A percentile compares a stretch with the other conserved stretches of the same genome.
These are phyloP conservation scores for Sporormia fimetaria DNA, from an alignment of 495 filamentous ascomycete genomes.

Conservation along the genomic window DNA sequence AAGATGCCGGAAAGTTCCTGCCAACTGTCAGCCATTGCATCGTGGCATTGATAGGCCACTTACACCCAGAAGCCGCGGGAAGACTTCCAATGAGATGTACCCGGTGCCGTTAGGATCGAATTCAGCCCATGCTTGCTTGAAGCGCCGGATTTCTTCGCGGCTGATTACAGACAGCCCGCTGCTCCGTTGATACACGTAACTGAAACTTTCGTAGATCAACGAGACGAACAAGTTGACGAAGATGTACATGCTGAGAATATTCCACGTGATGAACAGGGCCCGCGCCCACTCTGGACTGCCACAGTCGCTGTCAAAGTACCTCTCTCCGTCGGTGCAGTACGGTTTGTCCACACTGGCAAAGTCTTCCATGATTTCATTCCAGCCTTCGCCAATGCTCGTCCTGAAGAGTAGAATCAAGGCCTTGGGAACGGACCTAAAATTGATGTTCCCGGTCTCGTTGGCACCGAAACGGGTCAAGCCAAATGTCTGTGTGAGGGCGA, in stretches of 20 bases:
- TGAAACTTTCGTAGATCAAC: constrained; percentile 98
- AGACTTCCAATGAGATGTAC: constrained; percentile 82
- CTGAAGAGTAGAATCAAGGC: constrained; percentile 88
- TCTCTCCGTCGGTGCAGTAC: constrained; percentile 53
- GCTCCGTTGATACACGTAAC: constrained; percentile 95
- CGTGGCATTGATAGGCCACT: constrained; percentile 22
- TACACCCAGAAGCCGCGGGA: constrained; percentile 77
- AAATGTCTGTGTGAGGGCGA: constrained; percentile 92
- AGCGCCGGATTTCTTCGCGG: constrained; percentile 83
- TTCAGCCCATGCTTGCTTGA: constrained; percentile 97
- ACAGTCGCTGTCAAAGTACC: constrained; percentile 82
- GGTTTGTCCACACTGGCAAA: constrained; percentile 69
- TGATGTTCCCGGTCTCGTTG: constrained; percentile 68
- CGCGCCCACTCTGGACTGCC: constrained; percentile 81
- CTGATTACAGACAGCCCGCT: constrained; percentile 74
- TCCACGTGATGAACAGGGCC: constrained; percentile 87
- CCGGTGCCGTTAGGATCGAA: constrained; percentile 86
- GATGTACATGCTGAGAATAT: constrained; percentile 99
- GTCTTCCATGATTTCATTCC: constrained; percentile 96
- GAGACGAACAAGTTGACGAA: constrained; percentile 98
- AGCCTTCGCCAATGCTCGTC: constrained; percentile 85
- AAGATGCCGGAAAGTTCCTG: constrained; percentile 84
- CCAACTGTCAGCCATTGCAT: constrained; percentile 7
- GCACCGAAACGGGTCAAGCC: constrained; percentile 80
- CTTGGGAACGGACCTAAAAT: constrained; percentile 87